phyloP scores from a whole-genome alignment of 441 rosid genomes.

The Syzygium malaccense region DNA sequence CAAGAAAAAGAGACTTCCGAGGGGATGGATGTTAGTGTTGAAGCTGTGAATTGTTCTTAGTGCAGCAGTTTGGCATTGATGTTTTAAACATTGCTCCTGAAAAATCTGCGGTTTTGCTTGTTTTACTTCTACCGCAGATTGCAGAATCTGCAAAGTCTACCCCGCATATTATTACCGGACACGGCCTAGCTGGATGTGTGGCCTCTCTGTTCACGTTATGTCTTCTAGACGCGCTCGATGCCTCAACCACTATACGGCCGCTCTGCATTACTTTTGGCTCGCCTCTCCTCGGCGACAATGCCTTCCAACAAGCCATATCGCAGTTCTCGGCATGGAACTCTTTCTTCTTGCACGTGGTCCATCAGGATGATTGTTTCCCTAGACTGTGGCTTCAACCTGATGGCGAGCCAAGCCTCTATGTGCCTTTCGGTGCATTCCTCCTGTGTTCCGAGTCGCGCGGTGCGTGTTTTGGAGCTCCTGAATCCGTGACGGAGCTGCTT shows the following conservation, averaged over 20 bases:
- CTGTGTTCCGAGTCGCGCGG: conserved; percentile 32
- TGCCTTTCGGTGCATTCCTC: conserved; percentile 60
- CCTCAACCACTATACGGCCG: conserved; percentile 18
- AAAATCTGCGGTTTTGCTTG: not conserved
- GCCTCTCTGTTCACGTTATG: conserved; percentile 69
- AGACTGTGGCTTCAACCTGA: not conserved
- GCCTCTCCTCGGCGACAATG: conserved; percentile 42
- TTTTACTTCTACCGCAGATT: not conserved
- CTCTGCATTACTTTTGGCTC: conserved; percentile 71
- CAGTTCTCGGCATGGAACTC: conserved; percentile 34
- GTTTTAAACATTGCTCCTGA: not conserved
- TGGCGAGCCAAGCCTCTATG: conserved; percentile 10
- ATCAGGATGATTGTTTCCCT: conserved; percentile 26
- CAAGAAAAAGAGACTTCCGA: too few relatives aligned
- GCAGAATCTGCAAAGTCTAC: not conserved
- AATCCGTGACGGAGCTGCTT: conserved; percentile 19
- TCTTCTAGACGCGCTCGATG: conserved; percentile 41
- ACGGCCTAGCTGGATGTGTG: conserved; percentile 49
- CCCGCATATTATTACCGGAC: conserved; percentile 46
- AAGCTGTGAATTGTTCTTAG: not conserved
- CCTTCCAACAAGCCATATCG: conserved; percentile 31
- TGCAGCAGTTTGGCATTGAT: not conserved
- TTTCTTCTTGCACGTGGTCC: conserved; percentile 58
- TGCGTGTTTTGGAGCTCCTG: conserved; percentile 39
- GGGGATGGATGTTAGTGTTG: not conserved